These are phyloP conservation scores for Dillenia turbinata DNA, from an alignment of 164 flowering plant genomes.

Conservation along the genomic window DNA sequence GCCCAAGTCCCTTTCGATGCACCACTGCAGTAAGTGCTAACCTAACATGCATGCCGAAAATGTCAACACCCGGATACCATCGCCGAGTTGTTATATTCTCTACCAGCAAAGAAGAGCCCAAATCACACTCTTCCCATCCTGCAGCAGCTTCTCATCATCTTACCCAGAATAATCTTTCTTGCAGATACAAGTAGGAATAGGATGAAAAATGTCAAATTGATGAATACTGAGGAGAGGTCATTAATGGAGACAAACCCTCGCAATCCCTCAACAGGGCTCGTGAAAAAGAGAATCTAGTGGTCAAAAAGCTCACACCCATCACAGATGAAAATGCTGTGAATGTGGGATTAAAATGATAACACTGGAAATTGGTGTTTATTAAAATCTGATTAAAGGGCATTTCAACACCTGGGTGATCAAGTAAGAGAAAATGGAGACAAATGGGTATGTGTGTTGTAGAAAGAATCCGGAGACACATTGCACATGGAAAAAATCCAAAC, in stretches of 20 bases:
- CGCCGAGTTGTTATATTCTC: slow-evolving; percentile 90
- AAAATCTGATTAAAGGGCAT: slow-evolving; percentile 35
- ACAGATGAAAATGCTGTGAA: slow-evolving; percentile 10
- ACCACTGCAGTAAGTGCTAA: slow-evolving; percentile 30
- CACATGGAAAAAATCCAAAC: slow-evolving; percentile 45
- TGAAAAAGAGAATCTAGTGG: slow-evolving; percentile 14
- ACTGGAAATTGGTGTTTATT: slow-evolving; percentile 13
- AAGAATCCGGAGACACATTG: slow-evolving; percentile 55
- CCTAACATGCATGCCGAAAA: slow-evolving; percentile 96
- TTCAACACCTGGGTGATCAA: slow-evolving; percentile 52
- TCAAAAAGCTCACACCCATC: slow-evolving; percentile 34
- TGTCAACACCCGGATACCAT: slow-evolving; percentile 96
- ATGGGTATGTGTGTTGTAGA: slow-evolving; percentile 16
- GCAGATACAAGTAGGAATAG: slow-evolving; percentile 63
- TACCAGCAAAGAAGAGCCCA: slow-evolving; percentile 46
- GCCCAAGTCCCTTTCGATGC: too few relatives aligned
- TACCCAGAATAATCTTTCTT: slow-evolving; percentile 42
- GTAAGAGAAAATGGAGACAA: slow-evolving; percentile 14
- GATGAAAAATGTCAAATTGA: slow-evolving; percentile 54
- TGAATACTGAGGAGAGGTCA: slow-evolving; percentile 58
- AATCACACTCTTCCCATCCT: slow-evolving; percentile 26
- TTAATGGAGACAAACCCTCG: slow-evolving; percentile 44
- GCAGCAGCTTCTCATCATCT: too few relatives aligned
- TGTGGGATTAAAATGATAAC: background rate
- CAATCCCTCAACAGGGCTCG: slow-evolving; percentile 22